Evolutionary conservation across 371 early-diverging fungal genomes (phyloP).

Genomic region (Mortierella sp.): DNA sequence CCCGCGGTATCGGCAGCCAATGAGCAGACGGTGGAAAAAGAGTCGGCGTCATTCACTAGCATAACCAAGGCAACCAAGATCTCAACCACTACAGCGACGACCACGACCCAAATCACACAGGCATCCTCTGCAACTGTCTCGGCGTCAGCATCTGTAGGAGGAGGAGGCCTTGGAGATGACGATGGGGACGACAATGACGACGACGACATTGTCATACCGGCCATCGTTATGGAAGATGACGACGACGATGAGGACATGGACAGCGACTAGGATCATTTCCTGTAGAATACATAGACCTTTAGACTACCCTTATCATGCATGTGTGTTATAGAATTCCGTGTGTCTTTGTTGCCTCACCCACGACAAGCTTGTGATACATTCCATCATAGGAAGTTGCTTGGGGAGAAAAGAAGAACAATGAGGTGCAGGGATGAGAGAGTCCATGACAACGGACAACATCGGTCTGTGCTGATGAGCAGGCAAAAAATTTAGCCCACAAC

Average conservation of each 20-base stretch:
- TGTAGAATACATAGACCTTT: no score
- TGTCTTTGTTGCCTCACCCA: no score
- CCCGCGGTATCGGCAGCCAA: not conserved
- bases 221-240: conserved; percentile 47
- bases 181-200: conserved; percentile 20
- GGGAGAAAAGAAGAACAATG: no score
- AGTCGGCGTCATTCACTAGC: not conserved
- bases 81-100: conserved; percentile 4
- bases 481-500: no score
- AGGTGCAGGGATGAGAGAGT: no score
- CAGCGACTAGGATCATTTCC: conserved; percentile 30
- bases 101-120: not conserved
- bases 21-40: not conserved
- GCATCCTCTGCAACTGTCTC: not conserved
- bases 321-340: no score
- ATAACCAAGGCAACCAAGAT: conserved; percentile 5
- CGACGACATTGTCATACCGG: conserved; percentile 37
- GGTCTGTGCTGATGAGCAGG: no score
- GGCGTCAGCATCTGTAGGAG: not conserved
- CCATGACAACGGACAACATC: no score
- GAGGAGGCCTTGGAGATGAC: not conserved
- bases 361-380: no score
- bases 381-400: no score
- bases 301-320: no score
- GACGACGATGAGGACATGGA: conserved; percentile 49